A percentile compares a stretch with the other conserved stretches of the same genome.
Conservation (phyloP, 2,329 filamentous ascomycete species). For the Neonectria magnoliae region DNA sequence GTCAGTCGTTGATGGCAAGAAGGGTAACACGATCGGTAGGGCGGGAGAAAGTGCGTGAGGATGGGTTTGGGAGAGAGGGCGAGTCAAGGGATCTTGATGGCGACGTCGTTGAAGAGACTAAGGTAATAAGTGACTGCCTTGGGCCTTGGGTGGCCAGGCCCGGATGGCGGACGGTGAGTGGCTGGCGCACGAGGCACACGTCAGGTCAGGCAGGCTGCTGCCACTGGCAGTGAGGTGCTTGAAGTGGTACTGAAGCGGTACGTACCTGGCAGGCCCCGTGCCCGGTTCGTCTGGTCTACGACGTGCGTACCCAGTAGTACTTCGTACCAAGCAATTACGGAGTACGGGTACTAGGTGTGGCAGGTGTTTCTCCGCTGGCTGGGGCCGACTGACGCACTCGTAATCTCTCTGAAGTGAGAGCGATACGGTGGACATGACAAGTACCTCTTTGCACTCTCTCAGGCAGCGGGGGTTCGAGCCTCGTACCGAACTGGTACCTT, state of each 20-base stretch:
- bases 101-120: constrained; percentile 28
- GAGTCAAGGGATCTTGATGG: constrained; percentile 24
- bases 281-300: constrained; percentile 19
- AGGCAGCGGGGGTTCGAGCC: background rate
- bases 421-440: constrained; percentile 4
- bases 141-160: constrained; percentile 28
- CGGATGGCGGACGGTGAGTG: constrained; percentile 29
- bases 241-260: constrained; percentile 12
- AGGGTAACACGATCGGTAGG: constrained; percentile 5
- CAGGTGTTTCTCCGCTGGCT: background rate
- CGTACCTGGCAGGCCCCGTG: constrained; percentile 17
- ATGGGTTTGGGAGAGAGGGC: constrained; percentile 19
- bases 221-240: constrained; percentile 1
- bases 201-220: constrained; percentile 29
- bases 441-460: background rate
- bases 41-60: constrained; percentile 8
- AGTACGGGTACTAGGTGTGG: background rate
- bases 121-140: constrained; percentile 28
- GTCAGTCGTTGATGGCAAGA: constrained; percentile 7
- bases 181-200: constrained; percentile 38
- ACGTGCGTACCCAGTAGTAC: background rate
- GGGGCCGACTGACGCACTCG: constrained; percentile 24
- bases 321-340: background rate
- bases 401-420: constrained; percentile 16
- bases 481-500: background rate